Evolutionary conservation across 2,329 filamentous ascomycete species (phyloP).

Genomic region (Leptographium procerum): DNA sequence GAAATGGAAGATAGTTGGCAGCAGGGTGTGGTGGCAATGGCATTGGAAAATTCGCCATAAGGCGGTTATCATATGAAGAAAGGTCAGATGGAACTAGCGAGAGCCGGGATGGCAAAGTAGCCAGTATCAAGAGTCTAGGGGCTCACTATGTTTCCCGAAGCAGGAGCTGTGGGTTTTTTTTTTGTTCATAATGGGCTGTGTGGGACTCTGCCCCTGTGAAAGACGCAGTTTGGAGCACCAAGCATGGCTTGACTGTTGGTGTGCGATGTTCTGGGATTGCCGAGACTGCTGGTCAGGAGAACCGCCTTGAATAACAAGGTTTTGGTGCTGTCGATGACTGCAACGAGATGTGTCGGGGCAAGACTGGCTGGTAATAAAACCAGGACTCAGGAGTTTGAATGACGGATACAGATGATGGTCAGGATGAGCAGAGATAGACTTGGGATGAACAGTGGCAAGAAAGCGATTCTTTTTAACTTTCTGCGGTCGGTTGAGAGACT

Average conservation of each 20-base stretch:
- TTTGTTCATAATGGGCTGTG: background rate
- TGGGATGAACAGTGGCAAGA: background rate
- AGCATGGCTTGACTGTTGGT: background rate
- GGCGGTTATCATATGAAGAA: background rate
- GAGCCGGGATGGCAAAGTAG: background rate
- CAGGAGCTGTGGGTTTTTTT: background rate
- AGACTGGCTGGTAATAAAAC: background rate
- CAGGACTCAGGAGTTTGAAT: background rate
- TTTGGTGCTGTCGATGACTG: background rate
- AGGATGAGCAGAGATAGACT: background rate
- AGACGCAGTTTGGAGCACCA: too few species aligned
- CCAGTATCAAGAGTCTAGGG: background rate
- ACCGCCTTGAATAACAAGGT: background rate
- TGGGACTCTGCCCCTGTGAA: too few species aligned
- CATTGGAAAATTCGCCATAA: background rate
- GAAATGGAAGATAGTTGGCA: constrained; percentile 1
- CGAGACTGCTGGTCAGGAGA: background rate
- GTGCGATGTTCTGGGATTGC: background rate
- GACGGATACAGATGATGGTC: background rate
- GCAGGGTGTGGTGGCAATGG: background rate
- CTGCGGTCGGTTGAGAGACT: background rate
- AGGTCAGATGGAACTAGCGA: background rate
- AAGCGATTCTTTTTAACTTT: background rate
- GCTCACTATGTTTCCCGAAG: background rate
- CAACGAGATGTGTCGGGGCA: background rate